A percentile compares a stretch with the other conserved stretches of the same genome.
These are phyloP conservation scores for Metschnikowia santaceciliae DNA, from an alignment of 805 yeast genomes.

Conservation along the genomic window DNA sequence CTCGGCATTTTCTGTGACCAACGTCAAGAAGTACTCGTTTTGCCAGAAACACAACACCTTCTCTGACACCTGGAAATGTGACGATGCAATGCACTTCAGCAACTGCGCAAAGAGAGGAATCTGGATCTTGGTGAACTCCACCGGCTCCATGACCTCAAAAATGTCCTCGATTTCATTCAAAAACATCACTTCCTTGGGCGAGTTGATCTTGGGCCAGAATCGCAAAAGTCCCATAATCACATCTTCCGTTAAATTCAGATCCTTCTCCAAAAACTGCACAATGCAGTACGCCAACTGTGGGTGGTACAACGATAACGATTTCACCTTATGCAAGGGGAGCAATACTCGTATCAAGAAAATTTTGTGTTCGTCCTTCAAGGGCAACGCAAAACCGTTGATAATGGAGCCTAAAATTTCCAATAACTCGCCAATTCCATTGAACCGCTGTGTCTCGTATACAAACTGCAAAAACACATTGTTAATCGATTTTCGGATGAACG, in stretches of 20 bases:
- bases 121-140: constrained; percentile 86
- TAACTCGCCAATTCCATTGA: constrained; percentile 93
- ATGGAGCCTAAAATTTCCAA: constrained; percentile 93
- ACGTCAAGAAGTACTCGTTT: constrained; percentile 85
- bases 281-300: constrained; percentile 97
- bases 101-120: constrained; percentile 92
- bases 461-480: constrained; percentile 90
- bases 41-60: constrained; percentile 92
- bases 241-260: constrained; percentile 86
- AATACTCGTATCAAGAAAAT: constrained; percentile 80
- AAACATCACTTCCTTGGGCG: constrained; percentile 95
- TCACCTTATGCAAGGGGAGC: constrained; percentile 88
- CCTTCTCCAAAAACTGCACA: constrained; percentile 94
- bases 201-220: constrained; percentile 95
- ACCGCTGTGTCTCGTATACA: constrained; percentile 90
- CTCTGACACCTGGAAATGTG: constrained; percentile 97
- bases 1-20: constrained; percentile 90
- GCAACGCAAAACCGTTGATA: constrained; percentile 96
- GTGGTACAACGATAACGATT: constrained; percentile 84
- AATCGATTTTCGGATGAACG: constrained; percentile 87
- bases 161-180: constrained; percentile 95
- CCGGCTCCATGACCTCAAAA: constrained; percentile 92
- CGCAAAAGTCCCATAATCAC: constrained; percentile 91
- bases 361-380: constrained; percentile 95
- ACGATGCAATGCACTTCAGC: constrained; percentile 87